Base-by-base conservation (phyloP, 129 eudicot species). In the Ambrosia artemisiifolia region DNA sequence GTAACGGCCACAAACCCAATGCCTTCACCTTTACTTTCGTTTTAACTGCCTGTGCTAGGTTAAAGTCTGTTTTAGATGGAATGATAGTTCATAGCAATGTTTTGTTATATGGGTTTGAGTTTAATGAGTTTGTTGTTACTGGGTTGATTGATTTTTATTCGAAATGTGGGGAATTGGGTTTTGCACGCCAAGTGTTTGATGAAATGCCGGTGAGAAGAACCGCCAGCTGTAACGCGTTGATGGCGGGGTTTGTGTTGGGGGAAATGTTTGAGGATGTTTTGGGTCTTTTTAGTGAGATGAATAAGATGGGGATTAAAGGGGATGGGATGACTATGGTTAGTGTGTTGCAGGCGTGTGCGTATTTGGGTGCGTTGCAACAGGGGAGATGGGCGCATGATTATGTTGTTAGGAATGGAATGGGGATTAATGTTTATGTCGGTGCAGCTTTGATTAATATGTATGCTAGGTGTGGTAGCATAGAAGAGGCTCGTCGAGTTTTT, bases 141-240 rank as follows among this genome's bases (percentile, higher is more conserved):
- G 79, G 87, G 6, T 78, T 88, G 38, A 83, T 88, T 51, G 86
- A 85, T 68, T 56, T 88, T 49, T 88, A 88, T 49, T 69, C 72
- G 38, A 85, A 88, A 34, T 81, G 75, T 51, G 83, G 88, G 2
- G 64, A 78, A 56, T 13, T 72, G 10, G 47, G 59, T 36, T 2
- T 54, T 1, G 82, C 82, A 71, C 82, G 82, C 72, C 82, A 78
- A 63, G 57, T 78, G 73, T 71, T 78, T 11, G 78, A 78, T 53
- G 53, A 65, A 38, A 71, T 78, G 78, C 69, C 73, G 2, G 61
- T 50, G 40, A 78, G 71, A 61, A 72, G 51, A 54, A 78, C 78
- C 32, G 73, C 82, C 5, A 71, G 73, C 34, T 78, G 67, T 78
- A 78, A 78, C 28, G 67, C 77, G 49, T 49, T 78, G 32, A 78